Evolutionary conservation across 2,329 filamentous ascomycete genomes (phyloP).

Genomic region (Xylariaceae sp.): DNA sequence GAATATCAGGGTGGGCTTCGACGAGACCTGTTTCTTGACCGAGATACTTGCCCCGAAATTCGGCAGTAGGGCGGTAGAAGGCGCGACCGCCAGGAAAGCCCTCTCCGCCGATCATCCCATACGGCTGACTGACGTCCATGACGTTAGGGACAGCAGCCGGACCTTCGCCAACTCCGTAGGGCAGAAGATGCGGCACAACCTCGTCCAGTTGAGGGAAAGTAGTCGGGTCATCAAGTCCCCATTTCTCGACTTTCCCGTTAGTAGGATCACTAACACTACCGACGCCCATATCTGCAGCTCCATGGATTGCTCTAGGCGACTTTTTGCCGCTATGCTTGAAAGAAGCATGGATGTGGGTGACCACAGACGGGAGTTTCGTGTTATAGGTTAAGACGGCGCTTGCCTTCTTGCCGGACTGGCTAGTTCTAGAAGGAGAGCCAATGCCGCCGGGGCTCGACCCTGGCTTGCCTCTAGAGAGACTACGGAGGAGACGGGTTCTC

Average conservation of each 20-base stretch:
- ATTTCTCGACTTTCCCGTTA: constrained; percentile 74
- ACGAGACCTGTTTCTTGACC: constrained; percentile 61
- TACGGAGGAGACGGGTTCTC: constrained; percentile 80
- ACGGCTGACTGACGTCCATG: constrained; percentile 87
- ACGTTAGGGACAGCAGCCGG: constrained; percentile 79
- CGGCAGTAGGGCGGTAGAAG: constrained; percentile 75
- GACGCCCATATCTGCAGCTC: constrained; percentile 74
- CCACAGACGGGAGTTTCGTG: constrained; percentile 76
- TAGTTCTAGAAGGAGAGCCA: constrained; percentile 54
- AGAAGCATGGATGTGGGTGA: constrained; percentile 78
- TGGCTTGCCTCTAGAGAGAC: constrained; percentile 80
- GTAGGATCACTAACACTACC: constrained; percentile 82
- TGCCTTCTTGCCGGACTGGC: constrained; percentile 63
- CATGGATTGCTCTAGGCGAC: constrained; percentile 79
- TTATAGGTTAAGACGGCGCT: constrained; percentile 82
- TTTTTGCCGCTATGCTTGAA: constrained; percentile 73
- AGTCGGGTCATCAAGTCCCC: constrained; percentile 78
- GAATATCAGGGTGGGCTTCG: constrained; percentile 72
- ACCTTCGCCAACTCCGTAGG: constrained; percentile 78
- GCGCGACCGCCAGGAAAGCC: constrained; percentile 81
- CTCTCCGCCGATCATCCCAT: constrained; percentile 83
- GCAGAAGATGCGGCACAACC: constrained; percentile 69
- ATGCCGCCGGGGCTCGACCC: constrained; percentile 55
- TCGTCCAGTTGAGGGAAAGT: constrained; percentile 78
- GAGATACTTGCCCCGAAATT: constrained; percentile 77